Evolutionary conservation across 768 basidiomycete genomes (phyloP).

Genomic region (Leccinum truebloodii): DNA sequence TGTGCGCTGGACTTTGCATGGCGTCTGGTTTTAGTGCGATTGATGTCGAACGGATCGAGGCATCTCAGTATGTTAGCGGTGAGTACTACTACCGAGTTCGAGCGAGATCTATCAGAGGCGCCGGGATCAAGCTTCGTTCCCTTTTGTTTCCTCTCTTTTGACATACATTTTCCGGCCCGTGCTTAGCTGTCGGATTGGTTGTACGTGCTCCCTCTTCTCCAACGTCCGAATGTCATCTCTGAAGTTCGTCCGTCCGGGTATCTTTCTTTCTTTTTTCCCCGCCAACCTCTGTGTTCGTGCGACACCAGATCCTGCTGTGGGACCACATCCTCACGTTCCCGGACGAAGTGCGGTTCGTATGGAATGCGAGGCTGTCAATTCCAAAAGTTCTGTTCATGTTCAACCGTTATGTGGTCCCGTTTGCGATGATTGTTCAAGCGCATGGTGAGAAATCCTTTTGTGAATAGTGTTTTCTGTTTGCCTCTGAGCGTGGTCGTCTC

Average conservation of each 20-base stretch:
- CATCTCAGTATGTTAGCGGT: conserved; percentile 30
- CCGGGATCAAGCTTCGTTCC: no score
- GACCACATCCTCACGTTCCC: conserved; percentile 36
- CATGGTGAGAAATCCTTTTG: conserved; percentile 27
- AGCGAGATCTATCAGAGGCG: no score
- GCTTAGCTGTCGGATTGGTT: conserved; percentile 27
- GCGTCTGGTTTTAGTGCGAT: background rate
- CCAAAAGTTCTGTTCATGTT: conserved; percentile 37
- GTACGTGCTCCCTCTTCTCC: conserved; percentile 13
- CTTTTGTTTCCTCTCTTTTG: background rate
- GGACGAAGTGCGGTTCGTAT: conserved; percentile 36
- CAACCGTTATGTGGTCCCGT: conserved; percentile 36
- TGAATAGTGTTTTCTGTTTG: background rate
- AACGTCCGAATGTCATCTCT: background rate
- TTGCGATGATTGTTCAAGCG: conserved; percentile 30
- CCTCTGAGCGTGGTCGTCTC: no score
- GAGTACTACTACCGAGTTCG: conserved; percentile 5
- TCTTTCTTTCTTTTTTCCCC: background rate
- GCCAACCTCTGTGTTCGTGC: background rate
- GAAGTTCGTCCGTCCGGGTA: background rate
- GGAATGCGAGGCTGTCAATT: conserved; percentile 33
- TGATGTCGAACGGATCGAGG: conserved; percentile 13
- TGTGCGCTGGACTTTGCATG: conserved; percentile 9
- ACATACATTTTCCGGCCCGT: background rate
- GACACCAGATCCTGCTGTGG: conserved; percentile 33